A percentile compares a stretch with the other conserved stretches of the same genome.
These are phyloP conservation scores for Grigorovia yakushimaensis DNA, from an alignment of 805 yeast species.

Conservation along the genomic window DNA sequence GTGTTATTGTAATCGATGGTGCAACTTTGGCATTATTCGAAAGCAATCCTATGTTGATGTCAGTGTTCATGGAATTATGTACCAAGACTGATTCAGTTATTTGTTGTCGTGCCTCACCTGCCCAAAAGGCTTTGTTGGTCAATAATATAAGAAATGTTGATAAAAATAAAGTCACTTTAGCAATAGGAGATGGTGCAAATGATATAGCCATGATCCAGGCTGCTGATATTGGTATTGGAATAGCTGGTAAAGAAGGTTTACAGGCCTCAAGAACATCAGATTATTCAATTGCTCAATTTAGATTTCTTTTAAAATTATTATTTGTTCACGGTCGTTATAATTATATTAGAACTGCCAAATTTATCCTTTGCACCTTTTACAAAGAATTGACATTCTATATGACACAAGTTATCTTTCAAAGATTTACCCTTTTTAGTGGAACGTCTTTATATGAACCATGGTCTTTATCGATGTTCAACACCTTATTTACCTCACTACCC, in stretches of 20 bases:
- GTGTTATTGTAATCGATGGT: conserved; percentile 95
- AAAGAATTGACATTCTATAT: conserved; percentile 85
- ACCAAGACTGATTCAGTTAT: conserved; percentile 83
- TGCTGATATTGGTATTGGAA: conserved; percentile 96
- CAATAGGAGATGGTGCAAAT: conserved; percentile 98
- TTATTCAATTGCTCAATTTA: conserved; percentile 89
- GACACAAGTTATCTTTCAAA: conserved; percentile 79
- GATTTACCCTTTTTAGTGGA: conserved; percentile 83
- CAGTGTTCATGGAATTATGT: conserved; percentile 76
- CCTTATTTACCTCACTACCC: conserved; percentile 86
- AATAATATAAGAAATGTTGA: conserved; percentile 63
- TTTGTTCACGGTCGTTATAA: conserved; percentile 95
- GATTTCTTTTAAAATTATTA: conserved; percentile 70
- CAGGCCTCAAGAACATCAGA: conserved; percentile 96
- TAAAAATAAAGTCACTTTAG: conserved; percentile 69
- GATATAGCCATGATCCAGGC: conserved; percentile 99
- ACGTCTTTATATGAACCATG: conserved; percentile 89
- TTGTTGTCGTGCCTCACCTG: conserved; percentile 93
- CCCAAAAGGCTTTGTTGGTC: conserved; percentile 91
- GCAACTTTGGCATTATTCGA: conserved; percentile 68
- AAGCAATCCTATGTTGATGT: conserved; percentile 57
- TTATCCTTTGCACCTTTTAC: conserved; percentile 88
- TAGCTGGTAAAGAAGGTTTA: conserved; percentile 92
- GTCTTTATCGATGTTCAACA: conserved; percentile 96
- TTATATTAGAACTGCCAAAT: conserved; percentile 83